Percentiles rank a stretch among this genome's conserved stretches.
Conservation (phyloP, 2,329 filamentous ascomycete species). For the Cordyceps pruinosa region DNA sequence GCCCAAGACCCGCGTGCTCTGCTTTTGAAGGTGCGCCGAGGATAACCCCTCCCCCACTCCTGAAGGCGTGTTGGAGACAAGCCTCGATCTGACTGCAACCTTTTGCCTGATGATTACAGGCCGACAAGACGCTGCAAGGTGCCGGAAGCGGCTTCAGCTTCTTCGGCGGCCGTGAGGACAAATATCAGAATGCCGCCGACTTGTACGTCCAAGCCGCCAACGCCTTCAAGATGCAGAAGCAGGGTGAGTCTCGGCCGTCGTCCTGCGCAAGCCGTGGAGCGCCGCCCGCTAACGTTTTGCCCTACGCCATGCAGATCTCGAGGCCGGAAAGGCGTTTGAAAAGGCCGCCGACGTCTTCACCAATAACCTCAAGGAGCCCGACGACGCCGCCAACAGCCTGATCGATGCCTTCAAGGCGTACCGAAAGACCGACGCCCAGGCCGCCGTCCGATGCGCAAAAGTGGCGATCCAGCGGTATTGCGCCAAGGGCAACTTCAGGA, state of each 20-base stretch:
- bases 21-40: slow-evolving; percentile 60
- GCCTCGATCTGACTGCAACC: not conserved
- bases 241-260: slow-evolving; percentile 47
- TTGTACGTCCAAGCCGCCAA: slow-evolving; percentile 85
- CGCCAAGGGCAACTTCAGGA: slow-evolving; percentile 79
- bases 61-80: not conserved
- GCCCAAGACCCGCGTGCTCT: slow-evolving; percentile 71
- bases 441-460: slow-evolving; percentile 74
- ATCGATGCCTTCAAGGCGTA: slow-evolving; percentile 95
- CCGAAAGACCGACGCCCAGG: slow-evolving; percentile 73
- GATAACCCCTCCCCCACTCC: slow-evolving; percentile 22
- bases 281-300: not conserved
- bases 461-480: slow-evolving; percentile 81
- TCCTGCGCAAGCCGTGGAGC: not conserved
- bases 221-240: slow-evolving; percentile 81
- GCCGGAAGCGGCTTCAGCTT: slow-evolving; percentile 79
- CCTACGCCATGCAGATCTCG: slow-evolving; percentile 54
- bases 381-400: slow-evolving; percentile 83
- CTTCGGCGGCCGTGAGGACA: slow-evolving; percentile 81
- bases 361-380: slow-evolving; percentile 77
- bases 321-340: slow-evolving; percentile 83
- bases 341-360: slow-evolving; percentile 75
- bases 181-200: slow-evolving; percentile 83
- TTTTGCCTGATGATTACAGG: slow-evolving; percentile 44
- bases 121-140: slow-evolving; percentile 72